Evolutionary conservation across 2,329 filamentous ascomycete genomes (phyloP).

Genomic region (Polychaeton citri): DNA sequence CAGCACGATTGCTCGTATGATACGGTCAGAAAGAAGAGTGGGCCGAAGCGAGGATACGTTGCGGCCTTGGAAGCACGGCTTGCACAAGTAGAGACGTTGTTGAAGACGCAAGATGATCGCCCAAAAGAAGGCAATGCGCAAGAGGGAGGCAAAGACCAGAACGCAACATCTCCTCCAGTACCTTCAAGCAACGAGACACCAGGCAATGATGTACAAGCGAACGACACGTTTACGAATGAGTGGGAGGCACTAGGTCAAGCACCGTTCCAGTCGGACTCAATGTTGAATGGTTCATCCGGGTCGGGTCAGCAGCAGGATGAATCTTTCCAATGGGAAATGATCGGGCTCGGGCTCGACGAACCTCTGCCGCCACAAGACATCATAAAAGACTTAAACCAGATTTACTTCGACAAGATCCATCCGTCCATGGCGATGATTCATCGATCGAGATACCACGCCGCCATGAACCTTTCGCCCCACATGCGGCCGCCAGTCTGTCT

Average conservation of each 20-base stretch:
- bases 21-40: conserved; percentile 85
- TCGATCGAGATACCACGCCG: conserved; percentile 70
- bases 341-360: conserved; percentile 70
- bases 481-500: conserved; percentile 77
- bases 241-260: background rate
- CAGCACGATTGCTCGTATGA: conserved; percentile 83
- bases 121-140: conserved; percentile 2
- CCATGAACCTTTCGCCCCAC: conserved; percentile 77
- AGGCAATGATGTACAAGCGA: background rate
- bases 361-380: conserved; percentile 64
- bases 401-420: conserved; percentile 86
- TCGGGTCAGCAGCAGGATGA: conserved; percentile 9
- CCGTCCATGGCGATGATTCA: conserved; percentile 81
- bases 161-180: too few species aligned
- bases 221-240: background rate
- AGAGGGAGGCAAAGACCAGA: too few species aligned
- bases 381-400: conserved; percentile 73
- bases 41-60: conserved; percentile 86
- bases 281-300: background rate
- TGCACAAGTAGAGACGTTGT: conserved; percentile 71
- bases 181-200: conserved; percentile 1
- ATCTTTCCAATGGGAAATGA: conserved; percentile 68
- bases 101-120: conserved; percentile 54
- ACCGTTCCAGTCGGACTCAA: background rate
- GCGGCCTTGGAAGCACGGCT: conserved; percentile 86